Evolutionary conservation across 306 rosid genomes (phyloP), one percentile per base, ranked within the genome.

Genomic region (Herpetospermum pedunculosum): DNA sequence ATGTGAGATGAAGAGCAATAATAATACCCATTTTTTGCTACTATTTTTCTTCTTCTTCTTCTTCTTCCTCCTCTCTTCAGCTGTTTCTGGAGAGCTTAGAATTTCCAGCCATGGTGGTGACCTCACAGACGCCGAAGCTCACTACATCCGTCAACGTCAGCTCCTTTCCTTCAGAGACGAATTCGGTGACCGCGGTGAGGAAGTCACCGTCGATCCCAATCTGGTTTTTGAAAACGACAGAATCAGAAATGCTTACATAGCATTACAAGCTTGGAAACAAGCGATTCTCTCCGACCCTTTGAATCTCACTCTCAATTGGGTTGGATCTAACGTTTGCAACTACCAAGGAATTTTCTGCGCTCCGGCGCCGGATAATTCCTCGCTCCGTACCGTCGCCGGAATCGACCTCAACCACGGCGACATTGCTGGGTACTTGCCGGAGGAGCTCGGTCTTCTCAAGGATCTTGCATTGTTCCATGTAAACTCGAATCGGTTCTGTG

Each of bases 361-460:
- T 41, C 79, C 18, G 0, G 97, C 96, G 1, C 87, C 30, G 8
- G 95, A 88, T 70, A 82, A 89, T 77, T 78, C 13, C 11, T 75
- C 59, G 78, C 82, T 89, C 86, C 81, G 77, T 7, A 89, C 97
- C 5, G 97, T 94, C 7, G 97, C 99, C 37, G 99, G 99, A 34
- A 89, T 94, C 77, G 99, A 94, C 79, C 96, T 94, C 69, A 94
- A 94, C 85, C 97, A 89, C 30, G 94, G 88, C 35, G 99, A 94
- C 86, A 94, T 94, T 77, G 99, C 99, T 18, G 99, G 99, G 0
- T 94, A 91, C 75, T 64, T 94, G 52, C 99, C 99, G 14, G 96
- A 87, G 50, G 99, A 94, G 87, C 96, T 94, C 0, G 95, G 92
- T 9, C 63, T 94, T 2, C 87, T 94, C 0, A 55, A 30, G 3